phyloP scores from a whole-genome alignment of 1,284 basidiomycete species.

The Moesziomyces parantarcticus region DNA sequence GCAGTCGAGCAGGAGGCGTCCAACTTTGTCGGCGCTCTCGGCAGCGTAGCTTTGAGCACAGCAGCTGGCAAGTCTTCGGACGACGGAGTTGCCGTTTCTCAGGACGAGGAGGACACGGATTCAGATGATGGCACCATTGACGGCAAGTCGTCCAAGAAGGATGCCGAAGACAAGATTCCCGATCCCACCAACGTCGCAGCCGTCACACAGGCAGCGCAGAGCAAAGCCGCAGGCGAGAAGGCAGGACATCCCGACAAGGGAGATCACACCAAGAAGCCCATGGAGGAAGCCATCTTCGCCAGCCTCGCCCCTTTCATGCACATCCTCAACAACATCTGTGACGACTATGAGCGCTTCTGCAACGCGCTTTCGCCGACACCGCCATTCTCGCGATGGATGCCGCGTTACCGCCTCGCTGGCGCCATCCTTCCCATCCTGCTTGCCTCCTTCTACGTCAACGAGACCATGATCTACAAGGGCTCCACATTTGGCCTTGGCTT shows the following conservation, averaged over 20 bases:
- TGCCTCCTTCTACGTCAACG: constrained; percentile 69
- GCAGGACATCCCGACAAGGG: constrained; percentile 50
- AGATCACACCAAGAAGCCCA: constrained; percentile 66
- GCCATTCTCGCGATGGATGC: constrained; percentile 66
- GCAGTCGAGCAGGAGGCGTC: constrained; percentile 70
- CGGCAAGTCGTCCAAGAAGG: constrained; percentile 21
- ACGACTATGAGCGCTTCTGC: constrained; percentile 68
- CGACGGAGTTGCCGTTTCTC: constrained; percentile 7
- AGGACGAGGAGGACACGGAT: constrained; percentile 15
- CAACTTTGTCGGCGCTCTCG: constrained; percentile 70
- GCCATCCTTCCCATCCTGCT: constrained; percentile 67
- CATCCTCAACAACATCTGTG: constrained; percentile 72
- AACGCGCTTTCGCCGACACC: constrained; percentile 69
- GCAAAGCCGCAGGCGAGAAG: constrained; percentile 65
- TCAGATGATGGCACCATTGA: constrained; percentile 23
- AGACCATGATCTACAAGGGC: constrained; percentile 70
- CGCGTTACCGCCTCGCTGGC: constrained; percentile 65
- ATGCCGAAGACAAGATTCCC: constrained; percentile 58
- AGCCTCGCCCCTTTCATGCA: constrained; percentile 69
- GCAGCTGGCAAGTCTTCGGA: constrained; percentile 68
- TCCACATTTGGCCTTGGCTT: constrained; percentile 71
- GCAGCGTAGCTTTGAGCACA: constrained; percentile 68
- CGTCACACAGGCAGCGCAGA: constrained; percentile 63
- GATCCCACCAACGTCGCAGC: constrained; percentile 67
- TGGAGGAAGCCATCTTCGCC: constrained; percentile 62